phyloP scores from a whole-genome alignment of 257 asterid genomes.

The Apocynum venetum region DNA sequence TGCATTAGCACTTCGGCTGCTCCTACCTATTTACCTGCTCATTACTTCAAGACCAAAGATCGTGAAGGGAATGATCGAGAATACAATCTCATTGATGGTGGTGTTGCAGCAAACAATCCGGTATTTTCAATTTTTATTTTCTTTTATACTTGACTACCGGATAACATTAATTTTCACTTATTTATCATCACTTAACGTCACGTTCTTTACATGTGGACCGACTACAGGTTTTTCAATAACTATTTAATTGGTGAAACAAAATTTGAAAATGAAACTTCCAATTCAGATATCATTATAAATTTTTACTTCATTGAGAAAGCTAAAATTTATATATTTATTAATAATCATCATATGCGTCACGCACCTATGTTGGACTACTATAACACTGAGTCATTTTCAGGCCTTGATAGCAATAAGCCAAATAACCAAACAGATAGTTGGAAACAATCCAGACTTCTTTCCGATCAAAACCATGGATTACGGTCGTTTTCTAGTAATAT shows the following conservation, averaged over 20 bases:
- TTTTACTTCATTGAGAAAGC: too few relatives aligned
- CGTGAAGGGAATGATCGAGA: slow-evolving; percentile 25
- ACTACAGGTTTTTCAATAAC: too few relatives aligned
- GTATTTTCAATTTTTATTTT: slow-evolving; percentile 7
- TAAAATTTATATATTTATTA: too few relatives aligned
- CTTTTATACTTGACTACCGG: too few relatives aligned
- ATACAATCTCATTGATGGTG: slow-evolving; percentile 60
- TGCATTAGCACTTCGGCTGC: slow-evolving; percentile 67
- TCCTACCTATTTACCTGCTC: slow-evolving; percentile 60
- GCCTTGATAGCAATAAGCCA: slow-evolving; percentile 37
- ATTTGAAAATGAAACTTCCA: too few relatives aligned
- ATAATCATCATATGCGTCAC: too few relatives aligned
- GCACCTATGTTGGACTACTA: too few relatives aligned
- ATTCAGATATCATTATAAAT: too few relatives aligned
- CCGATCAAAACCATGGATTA: slow-evolving; percentile 28
- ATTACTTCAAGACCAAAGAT: slow-evolving; percentile 32
- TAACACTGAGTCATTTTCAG: slow-evolving; percentile 13
- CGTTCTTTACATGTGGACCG: too few relatives aligned
- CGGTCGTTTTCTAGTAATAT: slow-evolving; percentile 35
- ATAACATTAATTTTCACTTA: too few relatives aligned
- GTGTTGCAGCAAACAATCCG: slow-evolving; percentile 68
- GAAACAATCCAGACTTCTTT: slow-evolving; percentile 21
- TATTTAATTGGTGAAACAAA: too few relatives aligned
- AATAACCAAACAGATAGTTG: slow-evolving; percentile 30
- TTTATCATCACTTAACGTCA: too few relatives aligned